Evolutionary conservation across 768 basidiomycete genomes (phyloP).

Genomic region (Thelephora ganbajun): DNA sequence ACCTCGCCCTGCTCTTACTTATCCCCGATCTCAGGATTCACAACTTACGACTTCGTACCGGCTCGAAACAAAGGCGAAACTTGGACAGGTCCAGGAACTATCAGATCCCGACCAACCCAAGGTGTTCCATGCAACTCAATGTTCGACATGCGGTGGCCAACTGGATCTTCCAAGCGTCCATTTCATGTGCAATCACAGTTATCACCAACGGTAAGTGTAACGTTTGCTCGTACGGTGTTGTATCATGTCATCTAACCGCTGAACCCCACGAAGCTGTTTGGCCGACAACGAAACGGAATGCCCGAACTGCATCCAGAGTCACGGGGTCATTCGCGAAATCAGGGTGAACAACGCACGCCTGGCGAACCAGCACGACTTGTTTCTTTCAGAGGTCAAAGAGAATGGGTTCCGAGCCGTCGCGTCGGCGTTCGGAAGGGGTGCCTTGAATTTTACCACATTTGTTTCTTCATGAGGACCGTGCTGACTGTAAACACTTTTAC

Average conservation of each 20-base stretch:
- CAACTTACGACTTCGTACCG: slow-evolving; percentile 82
- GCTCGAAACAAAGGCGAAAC: slow-evolving; percentile 64
- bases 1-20: neutral
- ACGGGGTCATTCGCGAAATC: slow-evolving; percentile 84
- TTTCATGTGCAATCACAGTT: slow-evolving; percentile 98
- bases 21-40: slow-evolving; percentile 46
- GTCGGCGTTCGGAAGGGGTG: slow-evolving; percentile 52
- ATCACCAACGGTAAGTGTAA: slow-evolving; percentile 69
- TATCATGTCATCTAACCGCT: neutral
- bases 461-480: neutral
- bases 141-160: slow-evolving; percentile 78
- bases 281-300: slow-evolving; percentile 84
- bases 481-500: neutral
- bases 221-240: neutral
- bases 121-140: slow-evolving; percentile 91
- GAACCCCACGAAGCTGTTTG: slow-evolving; percentile 46
- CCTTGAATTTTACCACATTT: slow-evolving; percentile 22
- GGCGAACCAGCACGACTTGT: slow-evolving; percentile 71
- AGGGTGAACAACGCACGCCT: slow-evolving; percentile 73
- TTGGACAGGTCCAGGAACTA: slow-evolving; percentile 71
- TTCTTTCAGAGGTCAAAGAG: slow-evolving; percentile 61
- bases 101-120: slow-evolving; percentile 65
- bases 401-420: slow-evolving; percentile 61
- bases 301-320: slow-evolving; percentile 75
- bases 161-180: slow-evolving; percentile 89